Conservation (phyloP, 805 yeast genomes). For the Metschnikowia dekortorum region DNA sequence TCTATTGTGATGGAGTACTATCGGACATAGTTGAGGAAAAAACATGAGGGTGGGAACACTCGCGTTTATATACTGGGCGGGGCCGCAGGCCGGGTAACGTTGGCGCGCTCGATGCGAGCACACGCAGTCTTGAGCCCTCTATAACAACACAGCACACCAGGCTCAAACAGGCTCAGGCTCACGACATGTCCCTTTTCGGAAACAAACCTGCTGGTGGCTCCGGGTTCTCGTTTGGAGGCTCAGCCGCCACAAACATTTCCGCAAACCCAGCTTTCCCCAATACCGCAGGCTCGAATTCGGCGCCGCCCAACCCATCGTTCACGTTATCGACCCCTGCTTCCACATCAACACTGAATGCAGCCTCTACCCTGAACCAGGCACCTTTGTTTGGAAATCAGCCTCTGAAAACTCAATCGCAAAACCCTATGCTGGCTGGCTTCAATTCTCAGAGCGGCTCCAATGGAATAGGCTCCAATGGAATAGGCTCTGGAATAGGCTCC, state of each 20-base stretch:
- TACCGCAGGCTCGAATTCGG: too few species aligned
- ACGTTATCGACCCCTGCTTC: neutral
- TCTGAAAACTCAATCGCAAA: too few species aligned
- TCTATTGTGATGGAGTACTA: slow-evolving; percentile 63
- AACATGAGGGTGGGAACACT: slow-evolving; percentile 3
- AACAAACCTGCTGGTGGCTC: slow-evolving; percentile 5
- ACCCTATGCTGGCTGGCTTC: too few species aligned
- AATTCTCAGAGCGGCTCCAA: too few species aligned
- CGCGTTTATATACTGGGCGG: slow-evolving; percentile 6
- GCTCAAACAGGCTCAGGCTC: neutral
- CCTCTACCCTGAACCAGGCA: too few species aligned
- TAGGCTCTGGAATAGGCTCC: neutral
- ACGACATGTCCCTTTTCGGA: slow-evolving; percentile 12
- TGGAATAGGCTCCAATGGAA: too few species aligned
- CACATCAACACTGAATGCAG: neutral
- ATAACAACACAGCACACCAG: neutral
- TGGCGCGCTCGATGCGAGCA: neutral
- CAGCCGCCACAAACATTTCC: neutral
- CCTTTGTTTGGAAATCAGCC: too few species aligned
- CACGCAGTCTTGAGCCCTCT: neutral
- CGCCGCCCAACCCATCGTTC: too few species aligned
- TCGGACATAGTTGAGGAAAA: slow-evolving; percentile 57
- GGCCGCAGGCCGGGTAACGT: slow-evolving; percentile 15
- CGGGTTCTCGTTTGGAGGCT: slow-evolving; percentile 9
- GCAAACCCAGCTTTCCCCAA: too few species aligned